Evolutionary conservation across 805 yeast species (phyloP), one percentile per base, ranked within the genome.

Genomic region (Sugiyamaella boreocaroliniensis): DNA sequence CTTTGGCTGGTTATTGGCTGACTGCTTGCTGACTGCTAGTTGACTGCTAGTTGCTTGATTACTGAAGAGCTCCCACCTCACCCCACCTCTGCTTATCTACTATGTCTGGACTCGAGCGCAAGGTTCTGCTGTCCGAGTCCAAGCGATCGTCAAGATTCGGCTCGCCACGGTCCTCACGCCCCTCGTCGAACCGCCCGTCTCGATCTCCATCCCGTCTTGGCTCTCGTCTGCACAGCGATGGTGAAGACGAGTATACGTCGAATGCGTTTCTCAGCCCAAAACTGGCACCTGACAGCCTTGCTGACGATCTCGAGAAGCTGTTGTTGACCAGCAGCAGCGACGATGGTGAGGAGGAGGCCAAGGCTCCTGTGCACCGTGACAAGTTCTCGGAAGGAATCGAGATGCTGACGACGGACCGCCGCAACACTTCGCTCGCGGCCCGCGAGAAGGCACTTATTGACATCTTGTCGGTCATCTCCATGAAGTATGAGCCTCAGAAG

Each of bases 371-470:
- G 9, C 53, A 46, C 15, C 52, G 43, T 52, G 61, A 59, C 48
- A 56, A 48, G 52, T 52, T 59, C 40, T 50, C 54, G 8, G 57
- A 58, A 34, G 48, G 51, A 20, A 59, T 63, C 3, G 69, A 66
- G 49, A 53, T 62, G 22, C 58, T 68, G 12, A 50, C 58, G 11
- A 50, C 58, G 15, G 70, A 67, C 48, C 49, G 70, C 14, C 57
- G 67, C 41, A 62, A 59, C 43, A 61, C 67, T 9, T 59, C 68
- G 6, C 57, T 61, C 11, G 64, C 60, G 43, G 67, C 64, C 2
- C 53, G 71, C 2, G 71, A 68, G 52, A 57, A 64, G 51, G 69
- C 72, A 6, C 54, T 68, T 51, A 57, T 55, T 18, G 54, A 55
- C 14, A 57, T 66, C 7, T 53, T 67, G 26, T 48, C 60, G 1